phyloP scores from a whole-genome alignment of 371 early-diverging fungal genomes.

The Amoeboaphelidium protococcarum region DNA sequence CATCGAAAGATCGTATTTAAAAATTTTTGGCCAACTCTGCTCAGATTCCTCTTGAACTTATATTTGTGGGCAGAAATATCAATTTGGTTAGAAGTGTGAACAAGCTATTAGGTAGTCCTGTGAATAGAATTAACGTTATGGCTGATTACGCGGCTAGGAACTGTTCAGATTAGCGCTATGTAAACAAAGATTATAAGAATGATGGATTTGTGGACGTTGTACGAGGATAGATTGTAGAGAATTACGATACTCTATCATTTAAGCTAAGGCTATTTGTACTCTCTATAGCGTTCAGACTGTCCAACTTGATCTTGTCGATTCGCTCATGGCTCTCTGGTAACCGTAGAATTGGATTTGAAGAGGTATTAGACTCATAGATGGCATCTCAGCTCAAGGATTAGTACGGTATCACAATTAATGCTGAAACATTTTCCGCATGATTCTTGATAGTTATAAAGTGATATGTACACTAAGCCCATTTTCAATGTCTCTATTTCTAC shows the following conservation, averaged over 20 bases:
- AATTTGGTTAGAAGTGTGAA: slow-evolving; percentile 57
- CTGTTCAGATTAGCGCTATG: neutral
- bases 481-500: too few species aligned
- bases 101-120: slow-evolving; percentile 50
- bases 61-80: slow-evolving; percentile 70
- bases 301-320: neutral
- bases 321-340: neutral
- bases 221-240: too few species aligned
- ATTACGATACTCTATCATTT: neutral
- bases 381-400: neutral
- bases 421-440: neutral
- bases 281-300: neutral
- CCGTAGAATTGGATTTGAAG: neutral
- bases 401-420: neutral
- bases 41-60: slow-evolving; percentile 51
- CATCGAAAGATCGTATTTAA: slow-evolving; percentile 36
- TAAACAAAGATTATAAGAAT: neutral
- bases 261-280: neutral
- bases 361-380: neutral
- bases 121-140: slow-evolving; percentile 66
- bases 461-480: too few species aligned
- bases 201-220: neutral
- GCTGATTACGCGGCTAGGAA: slow-evolving; percentile 46
- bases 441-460: too few species aligned
- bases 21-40: slow-evolving; percentile 40